Base-by-base conservation (phyloP, 768 basidiomycete genomes). In the Boletus fagicola region DNA sequence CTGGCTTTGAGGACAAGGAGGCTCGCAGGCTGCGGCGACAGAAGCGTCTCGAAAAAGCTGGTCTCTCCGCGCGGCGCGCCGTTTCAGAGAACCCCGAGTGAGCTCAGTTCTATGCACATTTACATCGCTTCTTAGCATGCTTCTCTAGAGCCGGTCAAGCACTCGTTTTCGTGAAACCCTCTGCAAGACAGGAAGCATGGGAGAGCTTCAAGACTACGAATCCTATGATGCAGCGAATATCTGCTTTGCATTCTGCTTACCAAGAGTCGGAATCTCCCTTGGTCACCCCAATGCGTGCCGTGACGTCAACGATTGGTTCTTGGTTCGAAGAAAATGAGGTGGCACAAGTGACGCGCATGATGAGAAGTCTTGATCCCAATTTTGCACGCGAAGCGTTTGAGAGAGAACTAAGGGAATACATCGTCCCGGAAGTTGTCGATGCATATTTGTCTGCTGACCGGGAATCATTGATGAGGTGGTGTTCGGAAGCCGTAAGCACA, bases 241-340 rank as follows among this genome's bases (percentile, higher is more conserved):
- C 74, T 36, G 76, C 80, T 39, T 72, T 92, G 49, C 84, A 85
- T 12, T 81, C 87, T 62, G 77, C 83, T 26, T 98, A 88, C 68
- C 86, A 94, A 65, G 94, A 98, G 65, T 96, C 94, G 3, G 97
- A 99, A 71, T 89, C 95, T 67, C 90, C 94, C 6, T 77, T 97
- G 53, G 80, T 98, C 28, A 82, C 86, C 5, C 84, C 87, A 16
- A 68, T 97, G 54, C 89, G 97, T 39, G 80, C 83, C 8, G 87
- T 97, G 49, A 95, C 94, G 2, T 80, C 86, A 43, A 89, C 88
- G 0, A 80, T 99, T 50, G 93, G 92, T 3, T 84, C 88, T 3
- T 92, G 89, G 86, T 93, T 94, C 65, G 96, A 98, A 57, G 97
- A 99, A 77, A 99, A 92, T 68, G 97, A 99, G 77, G 94, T 89